Evolutionary conservation across 345 rosid genomes (phyloP).

Genomic region (Alliaria petiolata): DNA sequence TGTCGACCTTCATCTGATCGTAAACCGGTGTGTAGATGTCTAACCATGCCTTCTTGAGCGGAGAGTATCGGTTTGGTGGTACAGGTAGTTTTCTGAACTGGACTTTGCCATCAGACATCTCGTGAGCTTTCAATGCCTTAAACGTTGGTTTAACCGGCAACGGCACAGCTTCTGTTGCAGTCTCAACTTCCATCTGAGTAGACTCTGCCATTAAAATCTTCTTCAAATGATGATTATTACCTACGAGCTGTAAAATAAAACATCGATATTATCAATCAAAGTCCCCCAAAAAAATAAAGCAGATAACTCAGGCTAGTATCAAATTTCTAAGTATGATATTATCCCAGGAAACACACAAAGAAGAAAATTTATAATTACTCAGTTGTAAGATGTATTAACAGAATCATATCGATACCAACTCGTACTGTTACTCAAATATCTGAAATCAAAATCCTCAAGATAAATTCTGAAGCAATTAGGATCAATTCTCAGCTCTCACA

Average conservation of each 20-base stretch:
- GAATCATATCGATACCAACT: neutral
- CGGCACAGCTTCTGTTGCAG: constrained; percentile 4
- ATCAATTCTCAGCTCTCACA: neutral
- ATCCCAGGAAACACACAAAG: neutral
- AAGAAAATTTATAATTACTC: neutral
- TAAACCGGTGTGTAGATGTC: constrained; percentile 70
- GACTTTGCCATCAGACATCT: constrained; percentile 74
- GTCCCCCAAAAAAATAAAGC: too few species aligned
- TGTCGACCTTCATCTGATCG: constrained; percentile 85
- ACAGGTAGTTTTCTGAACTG: constrained; percentile 71
- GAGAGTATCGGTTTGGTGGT: constrained; percentile 78
- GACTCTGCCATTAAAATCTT: constrained; percentile 15
- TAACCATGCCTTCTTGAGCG: constrained; percentile 84
- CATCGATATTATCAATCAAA: neutral
- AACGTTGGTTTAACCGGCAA: constrained; percentile 66
- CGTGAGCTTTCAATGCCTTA: constrained; percentile 74
- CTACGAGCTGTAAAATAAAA: neutral
- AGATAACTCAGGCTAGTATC: too few species aligned
- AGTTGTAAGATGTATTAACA: too few species aligned
- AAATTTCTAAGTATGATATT: too few species aligned
- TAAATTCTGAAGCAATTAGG: neutral
- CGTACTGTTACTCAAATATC: neutral
- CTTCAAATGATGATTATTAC: neutral
- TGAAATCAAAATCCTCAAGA: neutral
- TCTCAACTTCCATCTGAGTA: constrained; percentile 52